Evolutionary conservation across 768 basidiomycete species (phyloP), one percentile per base, ranked within the genome.

Genomic region (Mycena alexandri): DNA sequence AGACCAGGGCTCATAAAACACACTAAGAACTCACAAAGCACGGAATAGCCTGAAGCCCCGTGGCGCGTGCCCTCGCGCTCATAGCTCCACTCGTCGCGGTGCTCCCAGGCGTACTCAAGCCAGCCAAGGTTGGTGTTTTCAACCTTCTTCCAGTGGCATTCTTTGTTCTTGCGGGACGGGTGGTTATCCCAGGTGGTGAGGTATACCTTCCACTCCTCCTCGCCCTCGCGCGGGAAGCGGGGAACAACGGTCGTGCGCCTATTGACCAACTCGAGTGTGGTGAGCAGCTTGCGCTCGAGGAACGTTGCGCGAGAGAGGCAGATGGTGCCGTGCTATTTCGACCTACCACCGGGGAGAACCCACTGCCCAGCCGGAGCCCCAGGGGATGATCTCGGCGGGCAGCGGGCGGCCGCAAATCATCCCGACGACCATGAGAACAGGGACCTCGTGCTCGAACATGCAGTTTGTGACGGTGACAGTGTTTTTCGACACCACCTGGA

Each of bases 21-120:
- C n/a, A 38, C n/a, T n/a, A 12, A 51, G 13, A 47, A 51, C 66
- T 55, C 6, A 67, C 66, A 67, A 34, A 33, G 36, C 11, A 62
- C 52, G 3, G 52, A 38, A 22, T 17, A 54, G 12, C 56, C 64
- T 21, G 44, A 56, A 38, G 48, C 64, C 6, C 38, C 34, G 22
- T 57, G 14, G 19, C n/a, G 47, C n/a, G 64, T 65, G n/a, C 56
- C 48, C 43, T 63, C 66, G 22, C 63, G 59, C 46, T 50, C 60
- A n/a, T 68, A 57, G 19, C 36, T 57, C 66, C 52, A 62, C 48
- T 68, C 66, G 38, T 68, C 66, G 41, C 53, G 66, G 34, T 55
- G 41, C 29, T 68, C 44, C 66, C 66, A 68, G 46, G 10, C 61
- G 53, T 68, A 68, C 22, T 62, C 61, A 38, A 61, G 66, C 34